Evolutionary conservation across 164 flowering plant species (phyloP).

Genomic region (grape (Vitis vinifera)): DNA sequence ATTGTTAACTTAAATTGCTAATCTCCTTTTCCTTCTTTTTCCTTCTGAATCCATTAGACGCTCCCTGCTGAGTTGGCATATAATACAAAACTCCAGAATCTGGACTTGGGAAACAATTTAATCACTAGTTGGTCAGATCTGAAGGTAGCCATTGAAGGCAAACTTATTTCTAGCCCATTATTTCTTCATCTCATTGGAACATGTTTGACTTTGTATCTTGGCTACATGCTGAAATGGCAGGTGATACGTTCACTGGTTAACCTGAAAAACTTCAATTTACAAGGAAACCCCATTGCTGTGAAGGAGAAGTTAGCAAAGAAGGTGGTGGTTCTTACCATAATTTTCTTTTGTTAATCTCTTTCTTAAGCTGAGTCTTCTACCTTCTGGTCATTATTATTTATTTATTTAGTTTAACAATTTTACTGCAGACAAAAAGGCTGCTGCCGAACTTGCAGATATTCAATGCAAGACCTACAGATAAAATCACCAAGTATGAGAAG

Average conservation of each 20-base stretch:
- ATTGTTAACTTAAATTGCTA: background rate
- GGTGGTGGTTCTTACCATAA: slow-evolving; percentile 30
- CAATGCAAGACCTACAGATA: slow-evolving; percentile 59
- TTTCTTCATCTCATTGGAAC: background rate
- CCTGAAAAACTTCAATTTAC: slow-evolving; percentile 75
- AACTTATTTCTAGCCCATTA: background rate
- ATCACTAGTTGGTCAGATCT: slow-evolving; percentile 65
- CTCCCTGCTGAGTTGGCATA: slow-evolving; percentile 64
- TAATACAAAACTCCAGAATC: slow-evolving; percentile 58
- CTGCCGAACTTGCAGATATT: slow-evolving; percentile 66
- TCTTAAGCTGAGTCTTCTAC: background rate
- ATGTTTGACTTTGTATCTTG: slow-evolving; percentile 2
- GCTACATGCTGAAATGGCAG: slow-evolving; percentile 32
- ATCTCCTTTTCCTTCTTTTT: slow-evolving; percentile 1
- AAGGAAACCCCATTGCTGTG: slow-evolving; percentile 77
- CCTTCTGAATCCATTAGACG: slow-evolving; percentile 33
- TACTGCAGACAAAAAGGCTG: slow-evolving; percentile 53
- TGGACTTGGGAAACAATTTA: slow-evolving; percentile 81
- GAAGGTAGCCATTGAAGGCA: slow-evolving; percentile 46
- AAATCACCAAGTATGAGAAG: slow-evolving; percentile 28
- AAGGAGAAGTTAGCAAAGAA: slow-evolving; percentile 56
- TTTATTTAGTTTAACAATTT: background rate
- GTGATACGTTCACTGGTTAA: slow-evolving; percentile 55
- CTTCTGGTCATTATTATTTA: background rate
- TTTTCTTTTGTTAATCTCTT: background rate